These are phyloP conservation scores for Centella asiatica DNA, from an alignment of 129 eudicot species.

Conservation along the genomic window DNA sequence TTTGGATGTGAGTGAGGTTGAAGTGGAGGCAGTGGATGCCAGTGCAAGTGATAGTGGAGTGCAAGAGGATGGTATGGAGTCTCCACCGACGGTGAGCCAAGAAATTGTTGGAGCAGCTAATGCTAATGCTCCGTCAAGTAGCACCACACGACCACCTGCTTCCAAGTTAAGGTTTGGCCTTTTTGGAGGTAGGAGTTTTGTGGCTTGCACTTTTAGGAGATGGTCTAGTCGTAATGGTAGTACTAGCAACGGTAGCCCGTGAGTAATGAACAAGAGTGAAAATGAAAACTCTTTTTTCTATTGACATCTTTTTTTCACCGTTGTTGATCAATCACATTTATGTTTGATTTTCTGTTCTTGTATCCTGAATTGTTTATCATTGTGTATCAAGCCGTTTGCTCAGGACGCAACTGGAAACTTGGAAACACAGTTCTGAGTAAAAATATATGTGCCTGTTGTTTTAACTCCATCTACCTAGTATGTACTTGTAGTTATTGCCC, in stretches of 20 bases:
- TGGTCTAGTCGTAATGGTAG: conserved; percentile 49
- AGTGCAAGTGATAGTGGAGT: conserved; percentile 58
- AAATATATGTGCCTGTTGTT: not conserved
- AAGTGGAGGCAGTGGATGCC: conserved; percentile 46
- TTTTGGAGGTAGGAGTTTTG: conserved; percentile 60
- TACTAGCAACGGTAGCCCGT: conserved; percentile 21
- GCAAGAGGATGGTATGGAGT: conserved; percentile 44
- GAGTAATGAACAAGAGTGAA: conserved; percentile 14
- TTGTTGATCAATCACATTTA: not conserved
- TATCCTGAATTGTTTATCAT: not conserved
- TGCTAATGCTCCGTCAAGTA: conserved; percentile 32
- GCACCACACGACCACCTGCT: conserved; percentile 34
- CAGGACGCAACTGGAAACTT: not conserved
- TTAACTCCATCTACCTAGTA: not conserved
- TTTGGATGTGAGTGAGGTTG: conserved; percentile 64
- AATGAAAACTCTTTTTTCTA: conserved; percentile 1
- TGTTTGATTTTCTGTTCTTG: conserved; percentile 4
- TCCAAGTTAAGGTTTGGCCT: conserved; percentile 51
- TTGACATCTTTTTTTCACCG: not conserved
- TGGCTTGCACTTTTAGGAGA: conserved; percentile 52
- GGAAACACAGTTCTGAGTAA: not conserved
- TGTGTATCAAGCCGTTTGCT: not conserved
- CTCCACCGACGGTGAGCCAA: conserved; percentile 28
- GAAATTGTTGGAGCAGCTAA: conserved; percentile 12
- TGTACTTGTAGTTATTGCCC: not conserved